These are phyloP conservation scores for Geranium incanum DNA, from an alignment of 441 rosid genomes.

Conservation along the genomic window DNA sequence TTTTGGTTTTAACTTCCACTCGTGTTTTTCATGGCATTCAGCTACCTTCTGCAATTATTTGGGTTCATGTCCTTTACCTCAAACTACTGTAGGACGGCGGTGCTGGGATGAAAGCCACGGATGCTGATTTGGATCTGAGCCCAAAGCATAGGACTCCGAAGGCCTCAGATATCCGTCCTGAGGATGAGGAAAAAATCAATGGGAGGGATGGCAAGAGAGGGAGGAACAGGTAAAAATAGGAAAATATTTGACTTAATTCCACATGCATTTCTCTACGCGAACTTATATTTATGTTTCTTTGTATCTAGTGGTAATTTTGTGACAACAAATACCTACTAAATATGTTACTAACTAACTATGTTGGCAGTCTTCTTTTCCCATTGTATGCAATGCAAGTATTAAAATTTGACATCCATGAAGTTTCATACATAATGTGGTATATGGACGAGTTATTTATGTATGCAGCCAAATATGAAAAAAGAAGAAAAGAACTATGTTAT, in stretches of 20 bases:
- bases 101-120: conserved; percentile 41
- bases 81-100: conserved; percentile 98
- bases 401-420: neutral
- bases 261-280: neutral
- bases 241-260: neutral
- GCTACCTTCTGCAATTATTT: conserved; percentile 99
- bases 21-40: conserved; percentile 82
- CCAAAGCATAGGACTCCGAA: conserved; percentile 32
- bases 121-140: conserved; percentile 35
- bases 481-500: neutral
- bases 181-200: conserved; percentile 44
- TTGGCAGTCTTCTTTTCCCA: neutral
- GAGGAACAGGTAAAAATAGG: conserved; percentile 43
- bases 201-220: conserved; percentile 56
- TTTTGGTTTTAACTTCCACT: conserved; percentile 58
- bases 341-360: neutral
- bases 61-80: conserved; percentile 99
- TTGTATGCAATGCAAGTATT: neutral
- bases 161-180: conserved; percentile 32
- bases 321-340: neutral
- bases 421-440: neutral
- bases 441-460: neutral
- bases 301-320: neutral
- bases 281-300: neutral
- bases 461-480: neutral